phyloP scores from a whole-genome alignment of 768 basidiomycete genomes.

The Rickenella mellea region DNA sequence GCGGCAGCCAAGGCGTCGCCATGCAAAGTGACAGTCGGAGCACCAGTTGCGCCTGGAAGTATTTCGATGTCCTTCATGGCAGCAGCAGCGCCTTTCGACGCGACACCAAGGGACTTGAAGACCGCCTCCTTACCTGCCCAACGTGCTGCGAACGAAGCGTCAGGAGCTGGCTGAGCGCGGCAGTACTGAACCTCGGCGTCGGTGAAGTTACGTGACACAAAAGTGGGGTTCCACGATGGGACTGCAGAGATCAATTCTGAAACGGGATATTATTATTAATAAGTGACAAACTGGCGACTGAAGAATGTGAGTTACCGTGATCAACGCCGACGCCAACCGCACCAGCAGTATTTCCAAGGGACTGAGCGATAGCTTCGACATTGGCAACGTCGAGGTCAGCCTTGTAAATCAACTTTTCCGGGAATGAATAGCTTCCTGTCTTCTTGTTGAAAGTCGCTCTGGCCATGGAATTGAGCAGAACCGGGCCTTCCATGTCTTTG shows the following conservation, averaged over 20 bases:
- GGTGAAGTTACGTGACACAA: slow-evolving; percentile 90
- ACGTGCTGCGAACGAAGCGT: slow-evolving; percentile 89
- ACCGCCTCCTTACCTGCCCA: slow-evolving; percentile 98
- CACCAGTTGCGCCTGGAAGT: slow-evolving; percentile 66
- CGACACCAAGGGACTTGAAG: slow-evolving; percentile 89
- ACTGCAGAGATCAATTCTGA: slow-evolving; percentile 87
- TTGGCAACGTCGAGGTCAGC: slow-evolving; percentile 52
- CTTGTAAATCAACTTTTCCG: slow-evolving; percentile 44
- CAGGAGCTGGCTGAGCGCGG: slow-evolving; percentile 70
- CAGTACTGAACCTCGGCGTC: slow-evolving; percentile 83
- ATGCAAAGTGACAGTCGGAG: slow-evolving; percentile 65
- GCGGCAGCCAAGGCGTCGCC: slow-evolving; percentile 76
- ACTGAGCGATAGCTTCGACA: slow-evolving; percentile 49
- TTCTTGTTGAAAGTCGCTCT: slow-evolving; percentile 75
- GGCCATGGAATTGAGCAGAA: slow-evolving; percentile 88
- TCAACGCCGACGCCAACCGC: slow-evolving; percentile 80
- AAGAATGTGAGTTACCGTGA: slow-evolving; percentile 49
- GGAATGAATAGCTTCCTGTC: slow-evolving; percentile 81
- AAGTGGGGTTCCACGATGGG: slow-evolving; percentile 80
- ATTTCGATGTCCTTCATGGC: slow-evolving; percentile 98
- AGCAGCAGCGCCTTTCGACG: slow-evolving; percentile 87
- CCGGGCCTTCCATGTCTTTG: slow-evolving; percentile 75
- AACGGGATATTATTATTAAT: slow-evolving; percentile 6
- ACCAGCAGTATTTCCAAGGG: slow-evolving; percentile 34
- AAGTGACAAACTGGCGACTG: background rate